Conservation (phyloP, 1,284 basidiomycete species). For the Melampsora larici-populina region DNA sequence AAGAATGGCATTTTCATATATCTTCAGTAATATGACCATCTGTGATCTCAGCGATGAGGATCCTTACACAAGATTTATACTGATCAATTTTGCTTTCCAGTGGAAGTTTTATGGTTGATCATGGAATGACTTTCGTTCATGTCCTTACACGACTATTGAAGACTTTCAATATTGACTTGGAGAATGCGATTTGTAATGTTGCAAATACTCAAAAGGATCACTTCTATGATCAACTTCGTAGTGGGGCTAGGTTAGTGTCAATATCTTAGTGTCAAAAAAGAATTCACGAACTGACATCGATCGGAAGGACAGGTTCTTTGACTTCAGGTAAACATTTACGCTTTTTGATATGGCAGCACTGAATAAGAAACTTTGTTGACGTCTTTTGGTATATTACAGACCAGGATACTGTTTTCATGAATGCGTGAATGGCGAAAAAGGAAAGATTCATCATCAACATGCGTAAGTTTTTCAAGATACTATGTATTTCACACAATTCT, state of each 20-base stretch:
- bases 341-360: neutral
- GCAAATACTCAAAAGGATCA: slow-evolving; percentile 37
- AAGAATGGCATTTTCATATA: neutral
- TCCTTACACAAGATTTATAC: neutral
- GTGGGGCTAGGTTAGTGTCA: slow-evolving; percentile 18
- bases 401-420: slow-evolving; percentile 39
- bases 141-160: slow-evolving; percentile 22
- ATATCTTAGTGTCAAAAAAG: neutral
- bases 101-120: slow-evolving; percentile 28
- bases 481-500: too few species aligned
- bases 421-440: slow-evolving; percentile 22
- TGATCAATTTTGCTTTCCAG: neutral
- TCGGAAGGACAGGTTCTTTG: slow-evolving; percentile 21
- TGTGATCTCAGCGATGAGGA: too few species aligned
- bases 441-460: slow-evolving; percentile 38
- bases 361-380: neutral
- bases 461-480: slow-evolving; percentile 24
- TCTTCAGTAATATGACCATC: neutral
- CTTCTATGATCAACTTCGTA: slow-evolving; percentile 34
- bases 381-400: neutral
- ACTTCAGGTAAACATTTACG: slow-evolving; percentile 17
- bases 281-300: neutral
- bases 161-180: slow-evolving; percentile 25
- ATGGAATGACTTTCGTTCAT: slow-evolving; percentile 29
- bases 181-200: slow-evolving; percentile 34